phyloP scores from a whole-genome alignment of 164 flowering plant species.

The Vitis cinerea region DNA sequence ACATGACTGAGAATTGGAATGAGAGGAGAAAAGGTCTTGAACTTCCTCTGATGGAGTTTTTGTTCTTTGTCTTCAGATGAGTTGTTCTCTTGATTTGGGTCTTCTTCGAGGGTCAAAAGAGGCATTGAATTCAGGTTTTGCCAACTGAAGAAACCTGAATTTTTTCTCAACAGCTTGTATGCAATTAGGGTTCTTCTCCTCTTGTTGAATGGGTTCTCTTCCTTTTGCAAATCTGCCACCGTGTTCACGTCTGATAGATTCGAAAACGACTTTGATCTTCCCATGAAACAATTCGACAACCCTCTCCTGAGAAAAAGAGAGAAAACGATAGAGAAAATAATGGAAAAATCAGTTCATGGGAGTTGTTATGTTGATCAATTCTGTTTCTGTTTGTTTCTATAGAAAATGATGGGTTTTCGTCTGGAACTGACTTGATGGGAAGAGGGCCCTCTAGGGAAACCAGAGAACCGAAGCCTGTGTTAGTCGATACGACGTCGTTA shows the following conservation, averaged over 20 bases:
- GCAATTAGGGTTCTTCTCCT: conserved; percentile 48
- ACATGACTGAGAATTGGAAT: conserved; percentile 92
- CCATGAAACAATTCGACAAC: conserved; percentile 50
- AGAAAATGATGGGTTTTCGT: too few relatives aligned
- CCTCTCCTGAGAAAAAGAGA: conserved; percentile 44
- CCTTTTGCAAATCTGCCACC: conserved; percentile 42
- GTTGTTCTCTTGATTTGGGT: conserved; percentile 22
- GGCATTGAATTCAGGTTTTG: conserved; percentile 49
- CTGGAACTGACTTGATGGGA: conserved; percentile 56
- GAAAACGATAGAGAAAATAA: neutral
- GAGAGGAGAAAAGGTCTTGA: conserved; percentile 41
- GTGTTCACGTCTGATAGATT: conserved; percentile 38
- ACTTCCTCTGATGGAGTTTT: conserved; percentile 12
- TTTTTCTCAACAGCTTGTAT: conserved; percentile 26
- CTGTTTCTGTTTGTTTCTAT: too few relatives aligned
- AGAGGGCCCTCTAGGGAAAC: conserved; percentile 58
- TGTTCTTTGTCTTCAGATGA: neutral
- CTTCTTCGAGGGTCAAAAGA: conserved; percentile 25
- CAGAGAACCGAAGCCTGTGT: conserved; percentile 36
- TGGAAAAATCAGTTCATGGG: neutral
- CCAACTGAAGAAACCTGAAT: conserved; percentile 31
- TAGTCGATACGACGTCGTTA: neutral
- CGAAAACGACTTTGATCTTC: conserved; percentile 66
- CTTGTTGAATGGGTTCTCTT: conserved; percentile 67
- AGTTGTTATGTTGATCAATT: neutral